A percentile compares a stretch with the other conserved stretches of the same genome.
These are phyloP conservation scores for Colletotrichum destructivum DNA, from an alignment of 2,329 filamentous ascomycete species.

Conservation along the genomic window DNA sequence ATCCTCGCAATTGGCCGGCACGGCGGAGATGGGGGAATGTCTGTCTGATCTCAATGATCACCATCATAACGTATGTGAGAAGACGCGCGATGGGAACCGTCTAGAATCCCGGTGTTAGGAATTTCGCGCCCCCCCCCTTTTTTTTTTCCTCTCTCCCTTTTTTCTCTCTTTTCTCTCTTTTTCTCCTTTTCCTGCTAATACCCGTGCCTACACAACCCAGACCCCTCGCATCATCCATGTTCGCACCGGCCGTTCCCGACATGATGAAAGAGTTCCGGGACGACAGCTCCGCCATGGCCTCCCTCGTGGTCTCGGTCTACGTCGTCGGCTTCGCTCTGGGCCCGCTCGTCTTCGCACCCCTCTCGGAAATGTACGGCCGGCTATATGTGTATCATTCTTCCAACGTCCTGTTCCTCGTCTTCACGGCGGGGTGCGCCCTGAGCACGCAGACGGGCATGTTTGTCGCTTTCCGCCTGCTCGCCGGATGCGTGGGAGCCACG, in stretches of 20 bases:
- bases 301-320: conserved; percentile 76
- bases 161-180: too few species aligned
- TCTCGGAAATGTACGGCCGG: conserved; percentile 74
- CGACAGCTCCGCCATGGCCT: conserved; percentile 65
- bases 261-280: conserved; percentile 74
- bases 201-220: background rate
- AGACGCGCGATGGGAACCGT: background rate
- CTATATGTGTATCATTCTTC: conserved; percentile 64
- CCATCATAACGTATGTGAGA: conserved; percentile 35
- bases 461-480: conserved; percentile 72
- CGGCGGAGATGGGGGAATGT: conserved; percentile 59
- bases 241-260: conserved; percentile 76
- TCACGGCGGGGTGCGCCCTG: conserved; percentile 61
- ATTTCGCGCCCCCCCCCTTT: too few species aligned
- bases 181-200: background rate
- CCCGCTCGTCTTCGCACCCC: conserved; percentile 70
- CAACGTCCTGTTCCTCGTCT: conserved; percentile 61
- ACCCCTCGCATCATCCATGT: conserved; percentile 62
- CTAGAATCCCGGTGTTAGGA: too few species aligned
- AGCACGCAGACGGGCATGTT: conserved; percentile 56
- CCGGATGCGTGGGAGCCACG: conserved; percentile 55
- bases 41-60: conserved; percentile 55
- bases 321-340: conserved; percentile 75
- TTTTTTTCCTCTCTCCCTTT: background rate
- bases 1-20: conserved; percentile 67